phyloP scores from a whole-genome alignment of 176 grass and related monocot species.

The Zea luxurians region DNA sequence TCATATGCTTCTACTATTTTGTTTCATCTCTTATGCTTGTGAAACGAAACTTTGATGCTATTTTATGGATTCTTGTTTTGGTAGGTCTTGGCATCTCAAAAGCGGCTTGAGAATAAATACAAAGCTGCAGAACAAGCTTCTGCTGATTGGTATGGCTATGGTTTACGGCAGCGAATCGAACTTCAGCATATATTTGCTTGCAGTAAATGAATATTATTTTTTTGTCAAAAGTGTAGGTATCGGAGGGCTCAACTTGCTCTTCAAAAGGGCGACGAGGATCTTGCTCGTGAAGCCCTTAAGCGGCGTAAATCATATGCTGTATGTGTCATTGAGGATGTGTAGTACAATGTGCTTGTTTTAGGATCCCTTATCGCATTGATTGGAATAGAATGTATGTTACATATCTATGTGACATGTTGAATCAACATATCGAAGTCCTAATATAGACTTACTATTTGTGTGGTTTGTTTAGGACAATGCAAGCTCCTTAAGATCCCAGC shows the following conservation, averaged over 20 bases:
- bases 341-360: not conserved
- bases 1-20: not conserved
- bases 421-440: constrained; percentile 32
- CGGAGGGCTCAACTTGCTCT: constrained; percentile 94
- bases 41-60: not conserved
- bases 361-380: not conserved
- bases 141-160: constrained; percentile 78
- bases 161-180: constrained; percentile 15
- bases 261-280: constrained; percentile 95
- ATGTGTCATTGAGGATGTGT: constrained; percentile 38
- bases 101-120: constrained; percentile 89
- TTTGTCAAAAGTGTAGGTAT: constrained; percentile 59
- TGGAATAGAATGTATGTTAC: not conserved
- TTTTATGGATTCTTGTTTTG: not conserved
- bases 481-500: constrained; percentile 78
- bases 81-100: constrained; percentile 98
- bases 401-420: not conserved
- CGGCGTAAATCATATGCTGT: constrained; percentile 99
- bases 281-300: constrained; percentile 97
- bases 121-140: constrained; percentile 85
- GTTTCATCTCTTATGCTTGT: not conserved
- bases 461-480: constrained; percentile 77
- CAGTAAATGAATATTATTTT: constrained; percentile 1
- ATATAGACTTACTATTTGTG: constrained; percentile 16
- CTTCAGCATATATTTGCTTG: constrained; percentile 27